Conservation (phyloP, 192 early-diverging fungal genomes). For the Coemansia sp. region DNA sequence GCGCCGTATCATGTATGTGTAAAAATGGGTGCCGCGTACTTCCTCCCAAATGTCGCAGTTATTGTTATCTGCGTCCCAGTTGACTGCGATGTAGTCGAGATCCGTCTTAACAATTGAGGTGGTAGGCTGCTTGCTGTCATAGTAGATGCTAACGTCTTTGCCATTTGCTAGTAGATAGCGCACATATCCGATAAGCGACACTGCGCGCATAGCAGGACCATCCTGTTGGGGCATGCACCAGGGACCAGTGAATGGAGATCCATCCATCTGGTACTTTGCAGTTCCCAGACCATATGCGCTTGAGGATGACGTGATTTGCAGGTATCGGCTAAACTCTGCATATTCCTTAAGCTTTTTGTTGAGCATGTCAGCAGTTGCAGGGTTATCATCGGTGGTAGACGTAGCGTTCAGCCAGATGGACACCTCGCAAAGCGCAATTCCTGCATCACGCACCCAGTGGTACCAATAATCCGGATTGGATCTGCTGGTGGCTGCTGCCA, state of each 20-base stretch:
- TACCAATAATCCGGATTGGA: constrained; percentile 7
- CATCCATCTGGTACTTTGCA: constrained; percentile 8
- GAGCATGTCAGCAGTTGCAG: not conserved
- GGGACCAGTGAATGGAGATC: constrained; percentile 3
- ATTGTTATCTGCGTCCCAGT: constrained; percentile 6
- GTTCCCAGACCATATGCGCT: not conserved
- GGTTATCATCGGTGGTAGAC: not conserved
- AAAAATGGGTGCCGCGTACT: constrained; percentile 6
- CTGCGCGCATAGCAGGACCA: constrained; percentile 7
- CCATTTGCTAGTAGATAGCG: constrained; percentile 1
- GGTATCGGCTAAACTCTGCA: not conserved
- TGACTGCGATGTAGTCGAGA: constrained; percentile 1
- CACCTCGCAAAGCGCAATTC: constrained; percentile 1
- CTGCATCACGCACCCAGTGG: constrained; percentile 3
- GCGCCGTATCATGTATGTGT: constrained; percentile 5
- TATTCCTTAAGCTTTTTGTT: not conserved
- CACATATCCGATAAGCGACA: constrained; percentile 5
- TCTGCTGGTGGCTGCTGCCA: constrained; percentile 5
- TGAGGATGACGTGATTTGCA: constrained; percentile 3
- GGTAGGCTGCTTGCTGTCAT: constrained; percentile 3
- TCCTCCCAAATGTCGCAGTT: constrained; percentile 10
- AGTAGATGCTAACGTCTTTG: not conserved
- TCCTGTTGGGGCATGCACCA: constrained; percentile 10
- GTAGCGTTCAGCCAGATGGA: constrained; percentile 5
- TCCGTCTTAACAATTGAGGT: constrained; percentile 6